Percentiles rank a stretch among this genome's conserved stretches.
phyloP scores from a whole-genome alignment of 805 yeast genomes.

The Spathaspora girioi region DNA sequence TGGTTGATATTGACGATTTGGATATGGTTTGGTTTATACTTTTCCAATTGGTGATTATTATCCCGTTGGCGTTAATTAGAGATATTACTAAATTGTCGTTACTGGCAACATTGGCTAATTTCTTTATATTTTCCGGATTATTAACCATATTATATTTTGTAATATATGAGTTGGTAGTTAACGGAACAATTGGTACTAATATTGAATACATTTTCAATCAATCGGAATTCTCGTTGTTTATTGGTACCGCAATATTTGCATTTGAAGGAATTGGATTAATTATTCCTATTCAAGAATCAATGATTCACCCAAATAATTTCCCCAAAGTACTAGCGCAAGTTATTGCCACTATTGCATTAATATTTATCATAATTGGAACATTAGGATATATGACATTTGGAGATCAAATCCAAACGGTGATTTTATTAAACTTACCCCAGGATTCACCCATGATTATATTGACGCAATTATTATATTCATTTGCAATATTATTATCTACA shows the following conservation, averaged over 20 bases:
- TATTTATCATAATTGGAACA: conserved; percentile 62
- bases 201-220: conserved; percentile 50
- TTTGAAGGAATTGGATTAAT: conserved; percentile 83
- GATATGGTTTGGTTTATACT: conserved; percentile 43
- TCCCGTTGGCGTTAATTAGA: conserved; percentile 69
- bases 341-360: conserved; percentile 54
- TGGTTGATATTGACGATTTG: conserved; percentile 34
- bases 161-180: conserved; percentile 38
- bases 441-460: conserved; percentile 54
- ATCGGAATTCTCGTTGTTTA: conserved; percentile 63
- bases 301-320: conserved; percentile 71
- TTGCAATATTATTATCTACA: conserved; percentile 72
- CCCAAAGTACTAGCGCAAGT: conserved; percentile 63
- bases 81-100: conserved; percentile 73
- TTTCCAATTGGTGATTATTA: conserved; percentile 53
- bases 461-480: conserved; percentile 68
- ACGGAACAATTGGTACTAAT: conserved; percentile 40
- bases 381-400: conserved; percentile 75
- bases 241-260: conserved; percentile 85
- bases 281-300: conserved; percentile 78
- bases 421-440: conserved; percentile 71
- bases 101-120: conserved; percentile 69
- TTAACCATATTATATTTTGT: conserved; percentile 60
- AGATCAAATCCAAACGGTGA: conserved; percentile 57
- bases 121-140: conserved; percentile 64